A percentile compares a stretch with the other conserved stretches of the same genome.
Conservation (phyloP, 2,329 filamentous ascomycete genomes). For the Coccinonectria pachysandricola region DNA sequence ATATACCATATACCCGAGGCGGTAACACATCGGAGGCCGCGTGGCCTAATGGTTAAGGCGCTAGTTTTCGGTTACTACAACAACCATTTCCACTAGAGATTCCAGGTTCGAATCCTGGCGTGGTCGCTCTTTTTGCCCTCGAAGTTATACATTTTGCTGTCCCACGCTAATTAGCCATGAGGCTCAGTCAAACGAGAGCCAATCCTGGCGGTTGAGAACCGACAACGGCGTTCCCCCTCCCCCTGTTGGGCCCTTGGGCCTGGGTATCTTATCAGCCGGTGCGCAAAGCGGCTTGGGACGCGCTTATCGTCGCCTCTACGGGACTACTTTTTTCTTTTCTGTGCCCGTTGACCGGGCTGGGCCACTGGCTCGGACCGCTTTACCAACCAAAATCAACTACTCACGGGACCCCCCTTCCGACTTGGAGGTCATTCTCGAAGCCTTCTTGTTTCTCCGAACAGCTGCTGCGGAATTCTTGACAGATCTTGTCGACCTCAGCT, state of each 20-base stretch:
- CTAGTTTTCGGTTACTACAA: constrained; percentile 29
- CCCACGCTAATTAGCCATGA: background rate
- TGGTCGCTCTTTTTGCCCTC: constrained; percentile 21
- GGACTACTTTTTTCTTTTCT: no score
- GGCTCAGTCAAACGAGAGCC: constrained; percentile 2
- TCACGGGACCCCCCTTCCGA: no score
- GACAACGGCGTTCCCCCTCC: constrained; percentile 1
- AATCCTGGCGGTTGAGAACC: constrained; percentile 2
- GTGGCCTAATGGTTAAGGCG: constrained; percentile 35
- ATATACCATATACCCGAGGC: no score
- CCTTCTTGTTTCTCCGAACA: constrained; percentile 1
- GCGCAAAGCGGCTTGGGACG: constrained; percentile 23
- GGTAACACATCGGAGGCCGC: no score
- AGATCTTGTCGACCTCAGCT: constrained; percentile 6
- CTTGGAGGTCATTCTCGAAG: no score
- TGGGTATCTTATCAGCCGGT: constrained; percentile 9
- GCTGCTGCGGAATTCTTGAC: no score
- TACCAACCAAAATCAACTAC: no score
- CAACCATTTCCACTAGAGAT: constrained; percentile 28
- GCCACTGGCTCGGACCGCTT: constrained; percentile 12
- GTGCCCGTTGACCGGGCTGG: constrained; percentile 8
- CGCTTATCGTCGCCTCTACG: constrained; percentile 23
- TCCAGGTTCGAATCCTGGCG: constrained; percentile 35
- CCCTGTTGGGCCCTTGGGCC: background rate
- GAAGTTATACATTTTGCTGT: constrained; percentile 3